These are phyloP conservation scores for Mucuna pruriens DNA, from an alignment of 306 rosid genomes.

Conservation along the genomic window DNA sequence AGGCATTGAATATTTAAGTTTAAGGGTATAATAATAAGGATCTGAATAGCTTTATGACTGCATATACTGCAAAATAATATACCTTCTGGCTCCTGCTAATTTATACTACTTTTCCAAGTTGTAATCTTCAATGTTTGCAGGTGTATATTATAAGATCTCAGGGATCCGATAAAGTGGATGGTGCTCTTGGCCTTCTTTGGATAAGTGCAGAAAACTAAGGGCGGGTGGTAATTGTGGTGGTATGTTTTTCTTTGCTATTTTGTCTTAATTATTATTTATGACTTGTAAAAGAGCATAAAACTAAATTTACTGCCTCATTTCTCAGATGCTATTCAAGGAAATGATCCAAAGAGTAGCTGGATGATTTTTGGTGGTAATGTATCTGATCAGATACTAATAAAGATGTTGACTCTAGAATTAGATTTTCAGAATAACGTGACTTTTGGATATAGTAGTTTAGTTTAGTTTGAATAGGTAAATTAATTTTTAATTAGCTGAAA, in stretches of 20 bases:
- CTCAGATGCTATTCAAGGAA: slow-evolving; percentile 24
- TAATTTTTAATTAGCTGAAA: no score
- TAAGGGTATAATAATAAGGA: neutral
- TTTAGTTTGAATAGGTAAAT: no score
- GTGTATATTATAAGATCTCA: slow-evolving; percentile 61
- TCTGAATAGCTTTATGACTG: neutral
- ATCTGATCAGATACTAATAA: slow-evolving; percentile 34
- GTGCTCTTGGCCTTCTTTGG: slow-evolving; percentile 54
- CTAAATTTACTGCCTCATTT: slow-evolving; percentile 20
- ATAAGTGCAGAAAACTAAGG: slow-evolving; percentile 18
- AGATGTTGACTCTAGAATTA: slow-evolving; percentile 37
- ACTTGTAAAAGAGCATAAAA: slow-evolving; percentile 25
- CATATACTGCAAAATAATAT: neutral
- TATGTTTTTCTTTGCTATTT: slow-evolving; percentile 6
- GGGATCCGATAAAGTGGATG: slow-evolving; percentile 48
- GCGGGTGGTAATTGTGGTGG: slow-evolving; percentile 1
- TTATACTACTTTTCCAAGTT: neutral
- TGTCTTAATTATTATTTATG: neutral
- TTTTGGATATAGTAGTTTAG: no score
- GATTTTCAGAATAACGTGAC: slow-evolving; percentile 47
- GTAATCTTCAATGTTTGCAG: slow-evolving; percentile 40
- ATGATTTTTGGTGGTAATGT: neutral
- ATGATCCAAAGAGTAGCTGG: neutral
- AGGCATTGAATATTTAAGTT: neutral
- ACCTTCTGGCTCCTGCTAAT: neutral